These are phyloP conservation scores for Fusarium tuaranense DNA, from an alignment of 2,329 filamentous ascomycete genomes.

Conservation along the genomic window DNA sequence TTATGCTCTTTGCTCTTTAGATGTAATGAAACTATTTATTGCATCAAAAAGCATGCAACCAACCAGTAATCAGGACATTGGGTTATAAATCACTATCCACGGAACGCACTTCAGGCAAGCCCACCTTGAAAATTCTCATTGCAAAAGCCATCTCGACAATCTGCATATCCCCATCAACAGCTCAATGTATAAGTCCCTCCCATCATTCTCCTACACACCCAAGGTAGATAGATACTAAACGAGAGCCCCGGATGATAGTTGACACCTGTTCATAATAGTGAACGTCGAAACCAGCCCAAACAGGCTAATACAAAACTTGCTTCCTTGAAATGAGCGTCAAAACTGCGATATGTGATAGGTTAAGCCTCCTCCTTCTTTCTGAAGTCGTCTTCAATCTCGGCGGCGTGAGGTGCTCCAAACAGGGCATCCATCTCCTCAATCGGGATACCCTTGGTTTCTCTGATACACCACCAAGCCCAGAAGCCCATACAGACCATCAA, in stretches of 20 bases:
- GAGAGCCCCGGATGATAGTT: neutral
- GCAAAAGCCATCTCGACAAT: too few relatives aligned
- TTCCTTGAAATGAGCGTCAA: neutral
- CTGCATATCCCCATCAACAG: too few relatives aligned
- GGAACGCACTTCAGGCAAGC: too few relatives aligned
- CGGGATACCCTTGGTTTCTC: constrained; percentile 59
- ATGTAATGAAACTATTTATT: too few relatives aligned
- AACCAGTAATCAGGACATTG: too few relatives aligned
- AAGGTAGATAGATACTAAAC: neutral
- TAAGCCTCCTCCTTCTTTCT: neutral
- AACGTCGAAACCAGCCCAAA: neutral
- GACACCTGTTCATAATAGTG: neutral
- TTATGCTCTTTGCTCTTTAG: too few relatives aligned
- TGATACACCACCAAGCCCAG: constrained; percentile 61
- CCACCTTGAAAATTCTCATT: too few relatives aligned
- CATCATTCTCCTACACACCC: too few relatives aligned
- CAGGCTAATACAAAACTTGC: neutral
- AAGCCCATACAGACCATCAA: constrained; percentile 56
- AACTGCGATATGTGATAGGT: neutral
- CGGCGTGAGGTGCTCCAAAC: constrained; percentile 20
- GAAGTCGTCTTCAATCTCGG: neutral
- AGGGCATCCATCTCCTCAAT: constrained; percentile 58
- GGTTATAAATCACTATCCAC: too few relatives aligned
- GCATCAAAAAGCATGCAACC: too few relatives aligned
- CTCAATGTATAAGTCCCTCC: too few relatives aligned